Evolutionary conservation across 768 basidiomycete genomes (phyloP).

Genomic region (Panaeolus papilionaceus): DNA sequence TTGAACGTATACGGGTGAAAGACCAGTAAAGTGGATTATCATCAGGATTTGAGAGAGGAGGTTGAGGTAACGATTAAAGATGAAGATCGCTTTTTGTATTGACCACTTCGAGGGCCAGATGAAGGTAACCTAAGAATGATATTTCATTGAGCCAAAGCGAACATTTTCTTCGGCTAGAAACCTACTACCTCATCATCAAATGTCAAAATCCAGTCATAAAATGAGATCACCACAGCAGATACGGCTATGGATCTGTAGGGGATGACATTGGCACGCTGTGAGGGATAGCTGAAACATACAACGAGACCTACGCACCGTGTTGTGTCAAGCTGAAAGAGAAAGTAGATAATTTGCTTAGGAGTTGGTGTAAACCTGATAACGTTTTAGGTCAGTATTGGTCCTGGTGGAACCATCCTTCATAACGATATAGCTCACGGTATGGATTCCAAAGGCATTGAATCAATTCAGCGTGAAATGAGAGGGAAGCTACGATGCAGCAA

Average conservation of each 20-base stretch:
- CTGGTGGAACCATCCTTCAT: neutral
- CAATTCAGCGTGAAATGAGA: neutral
- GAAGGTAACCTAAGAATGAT: slow-evolving; percentile 19
- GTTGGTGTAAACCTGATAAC: neutral
- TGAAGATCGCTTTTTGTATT: slow-evolving; percentile 27
- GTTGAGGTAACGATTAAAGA: slow-evolving; percentile 30
- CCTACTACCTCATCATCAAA: slow-evolving; percentile 28
- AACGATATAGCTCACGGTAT: neutral
- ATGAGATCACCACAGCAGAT: slow-evolving; percentile 20
- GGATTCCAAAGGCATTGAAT: neutral
- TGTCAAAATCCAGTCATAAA: slow-evolving; percentile 28
- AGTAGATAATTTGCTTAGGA: neutral
- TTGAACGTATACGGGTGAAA: slow-evolving; percentile 1
- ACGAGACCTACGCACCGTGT: neutral
- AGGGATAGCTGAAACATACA: neutral
- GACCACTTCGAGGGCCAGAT: slow-evolving; percentile 30
- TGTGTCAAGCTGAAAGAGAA: neutral
- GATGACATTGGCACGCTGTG: neutral
- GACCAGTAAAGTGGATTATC: slow-evolving; percentile 20
- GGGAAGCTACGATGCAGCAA: neutral
- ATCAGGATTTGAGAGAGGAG: slow-evolving; percentile 23
- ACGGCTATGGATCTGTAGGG: slow-evolving; percentile 21
- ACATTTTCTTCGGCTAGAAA: neutral
- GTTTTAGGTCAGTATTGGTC: neutral
- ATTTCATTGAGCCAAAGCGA: neutral